These are phyloP conservation scores for Daucus carota DNA, from an alignment of 129 eudicot species.

Conservation along the genomic window DH1_v3.0 NC_030383.2:10204001-10204500, in stretches of 20 bases:
- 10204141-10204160: background rate
- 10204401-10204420: too few relatives aligned
- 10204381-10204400: background rate
- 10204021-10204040: background rate
- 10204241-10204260: constrained; percentile 61
- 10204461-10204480: background rate
- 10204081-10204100: background rate
- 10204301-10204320: background rate
- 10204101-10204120: background rate
- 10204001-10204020: too few relatives aligned
- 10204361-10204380: background rate
- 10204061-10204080: background rate
- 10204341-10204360: background rate
- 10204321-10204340: background rate
- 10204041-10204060: background rate
- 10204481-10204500: background rate
- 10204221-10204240: constrained; percentile 94
- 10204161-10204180: constrained; percentile 82
- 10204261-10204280: background rate
- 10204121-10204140: background rate
- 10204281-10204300: background rate
- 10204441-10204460: background rate
- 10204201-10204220: constrained; percentile 93
- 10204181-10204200: constrained; percentile 80
- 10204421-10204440: too few relatives aligned